phyloP scores from a whole-genome alignment of 106 monocot genomes.

The Acorus calamus region DNA sequence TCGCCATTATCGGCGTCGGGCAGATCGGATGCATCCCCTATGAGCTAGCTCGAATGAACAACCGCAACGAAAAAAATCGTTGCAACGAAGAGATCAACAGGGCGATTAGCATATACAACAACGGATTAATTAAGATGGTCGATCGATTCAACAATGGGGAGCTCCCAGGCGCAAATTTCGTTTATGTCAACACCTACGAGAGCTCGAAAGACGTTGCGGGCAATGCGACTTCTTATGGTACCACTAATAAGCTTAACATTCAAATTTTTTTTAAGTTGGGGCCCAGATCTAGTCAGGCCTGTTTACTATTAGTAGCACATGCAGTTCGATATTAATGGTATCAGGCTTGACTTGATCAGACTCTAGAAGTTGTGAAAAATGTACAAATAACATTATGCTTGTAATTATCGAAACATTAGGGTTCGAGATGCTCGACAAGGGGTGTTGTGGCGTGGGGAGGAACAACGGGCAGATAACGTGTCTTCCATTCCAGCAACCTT shows the following conservation, averaged over 20 bases:
- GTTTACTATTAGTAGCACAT: too few species aligned
- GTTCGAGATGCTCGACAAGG: constrained; percentile 44
- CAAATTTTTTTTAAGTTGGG: neutral
- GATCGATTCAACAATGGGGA: constrained; percentile 25
- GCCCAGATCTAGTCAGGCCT: neutral
- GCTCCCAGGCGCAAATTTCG: constrained; percentile 37
- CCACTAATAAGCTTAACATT: neutral
- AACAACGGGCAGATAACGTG: constrained; percentile 95
- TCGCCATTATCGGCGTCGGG: constrained; percentile 45
- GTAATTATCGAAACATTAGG: constrained; percentile 11
- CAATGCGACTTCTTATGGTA: constrained; percentile 52
- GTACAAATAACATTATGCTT: too few species aligned
- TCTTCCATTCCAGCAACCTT: constrained; percentile 57
- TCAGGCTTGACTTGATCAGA: neutral
- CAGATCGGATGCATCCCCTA: constrained; percentile 90
- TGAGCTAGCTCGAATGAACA: constrained; percentile 46
- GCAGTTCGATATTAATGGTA: neutral
- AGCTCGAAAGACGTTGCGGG: constrained; percentile 47
- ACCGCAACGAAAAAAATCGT: neutral
- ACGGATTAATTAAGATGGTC: constrained; percentile 40
- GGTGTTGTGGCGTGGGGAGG: constrained; percentile 84
- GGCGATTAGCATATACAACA: constrained; percentile 56
- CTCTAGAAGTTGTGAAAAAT: neutral
- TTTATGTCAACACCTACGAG: constrained; percentile 52
- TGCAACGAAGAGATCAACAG: constrained; percentile 68